These are phyloP conservation scores for Chaetoceros muelleri DNA, from an alignment of 108 stramenopile genomes.

Conservation along the genomic window DNA sequence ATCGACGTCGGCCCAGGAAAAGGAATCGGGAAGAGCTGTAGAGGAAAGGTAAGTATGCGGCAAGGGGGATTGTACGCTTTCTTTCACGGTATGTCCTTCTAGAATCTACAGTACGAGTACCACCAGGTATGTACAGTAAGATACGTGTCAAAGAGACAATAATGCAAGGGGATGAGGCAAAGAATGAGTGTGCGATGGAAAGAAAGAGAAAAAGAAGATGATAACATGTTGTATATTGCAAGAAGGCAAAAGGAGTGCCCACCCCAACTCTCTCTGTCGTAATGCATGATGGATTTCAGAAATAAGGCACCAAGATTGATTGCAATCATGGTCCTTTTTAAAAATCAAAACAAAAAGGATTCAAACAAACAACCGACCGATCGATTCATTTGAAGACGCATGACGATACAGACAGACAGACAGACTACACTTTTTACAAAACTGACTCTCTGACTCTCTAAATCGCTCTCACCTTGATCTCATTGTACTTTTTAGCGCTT, in stretches of 20 bases:
- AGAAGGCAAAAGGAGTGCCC: neutral
- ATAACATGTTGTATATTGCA: neutral
- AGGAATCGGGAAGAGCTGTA: slow-evolving; percentile 58
- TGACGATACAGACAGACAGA: no score
- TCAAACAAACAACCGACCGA: no score
- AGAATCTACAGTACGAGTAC: neutral
- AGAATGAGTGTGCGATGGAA: neutral
- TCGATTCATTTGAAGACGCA: no score
- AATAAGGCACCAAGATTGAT: neutral
- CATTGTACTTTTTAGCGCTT: neutral
- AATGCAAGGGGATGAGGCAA: no score
- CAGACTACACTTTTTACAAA: no score
- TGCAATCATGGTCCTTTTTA: neutral
- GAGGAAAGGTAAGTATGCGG: slow-evolving; percentile 64
- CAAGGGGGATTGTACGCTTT: slow-evolving; percentile 19
- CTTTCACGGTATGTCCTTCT: slow-evolving; percentile 8
- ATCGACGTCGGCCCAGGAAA: slow-evolving; percentile 69
- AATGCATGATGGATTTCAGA: neutral
- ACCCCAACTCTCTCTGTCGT: neutral
- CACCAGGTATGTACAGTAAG: no score
- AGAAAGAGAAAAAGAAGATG: neutral
- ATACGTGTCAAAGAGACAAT: no score
- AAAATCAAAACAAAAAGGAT: no score
- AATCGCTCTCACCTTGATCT: slow-evolving; percentile 1
- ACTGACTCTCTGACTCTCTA: no score